Evolutionary conservation across 495 filamentous ascomycete genomes (phyloP).

Genomic region (Hypoxylon intermedium): DNA sequence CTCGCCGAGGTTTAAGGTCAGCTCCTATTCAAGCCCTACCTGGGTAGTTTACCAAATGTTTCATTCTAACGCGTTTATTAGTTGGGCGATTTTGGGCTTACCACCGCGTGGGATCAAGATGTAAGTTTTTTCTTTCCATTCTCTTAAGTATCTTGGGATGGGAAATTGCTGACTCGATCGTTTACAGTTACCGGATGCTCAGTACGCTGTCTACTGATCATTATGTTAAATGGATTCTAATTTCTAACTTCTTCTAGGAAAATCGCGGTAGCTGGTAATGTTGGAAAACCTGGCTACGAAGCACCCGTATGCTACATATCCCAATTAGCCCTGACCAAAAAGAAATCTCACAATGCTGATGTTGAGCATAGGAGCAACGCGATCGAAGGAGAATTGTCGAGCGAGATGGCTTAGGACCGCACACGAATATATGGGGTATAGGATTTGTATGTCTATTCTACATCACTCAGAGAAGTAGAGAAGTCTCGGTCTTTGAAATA

Average conservation of each 20-base stretch:
- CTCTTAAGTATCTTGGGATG: not conserved
- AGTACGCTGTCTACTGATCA: not conserved
- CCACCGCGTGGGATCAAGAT: conserved; percentile 12
- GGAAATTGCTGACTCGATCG: not conserved
- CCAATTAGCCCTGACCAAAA: not conserved
- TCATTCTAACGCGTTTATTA: conserved; percentile 3
- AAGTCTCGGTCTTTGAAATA: not conserved
- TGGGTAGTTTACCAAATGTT: not conserved
- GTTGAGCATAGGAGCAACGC: conserved; percentile 21
- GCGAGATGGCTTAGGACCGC: conserved; percentile 19
- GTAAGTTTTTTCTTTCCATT: conserved; percentile 8
- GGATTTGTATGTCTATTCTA: conserved; percentile 18
- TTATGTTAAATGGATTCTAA: not conserved
- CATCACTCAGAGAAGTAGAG: not conserved
- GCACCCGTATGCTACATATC: conserved; percentile 16
- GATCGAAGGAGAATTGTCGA: conserved; percentile 1
- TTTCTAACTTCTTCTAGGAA: conserved; percentile 4
- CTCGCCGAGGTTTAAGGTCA: conserved; percentile 17
- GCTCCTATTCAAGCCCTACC: too few relatives aligned
- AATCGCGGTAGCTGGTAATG: conserved; percentile 1
- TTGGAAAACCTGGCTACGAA: conserved; percentile 23
- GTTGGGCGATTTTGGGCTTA: conserved; percentile 28
- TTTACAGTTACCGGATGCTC: conserved; percentile 10
- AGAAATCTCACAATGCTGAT: not conserved
- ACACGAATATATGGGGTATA: conserved; percentile 31